Evolutionary conservation across 2,329 filamentous ascomycete genomes (phyloP), one percentile per base, ranked within the genome.

Genomic region (Cladobotryum protrusum): DNA sequence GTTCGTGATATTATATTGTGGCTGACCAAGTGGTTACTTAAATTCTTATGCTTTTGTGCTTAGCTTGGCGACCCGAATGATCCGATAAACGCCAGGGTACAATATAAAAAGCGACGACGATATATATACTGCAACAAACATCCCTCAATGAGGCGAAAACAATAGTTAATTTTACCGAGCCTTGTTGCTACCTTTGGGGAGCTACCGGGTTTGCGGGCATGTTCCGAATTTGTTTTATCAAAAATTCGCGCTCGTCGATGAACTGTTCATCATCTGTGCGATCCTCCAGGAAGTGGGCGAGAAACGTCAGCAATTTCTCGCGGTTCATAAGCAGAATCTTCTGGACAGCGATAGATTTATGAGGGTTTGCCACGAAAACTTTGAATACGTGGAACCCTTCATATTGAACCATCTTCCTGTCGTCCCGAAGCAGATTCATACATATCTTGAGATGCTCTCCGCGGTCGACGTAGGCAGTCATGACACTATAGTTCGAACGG

Each of bases 351-450:
- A 92, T 77, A n/a, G 89, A 95, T 72, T 99, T 99, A 74, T 97
- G 91, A 7, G 93, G 93, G 66, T 99, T 99, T 53, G 93, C 93
- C 48, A 97, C 93, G 69, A 99, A 99, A 55, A 99, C 92, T 76
- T 99, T 99, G 79, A 99, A 99, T 39, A 99, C 92, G 66, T 99
- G 93, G 67, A 99, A 99, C 7, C 91, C 93, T 68, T 99, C 93
- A 67, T 99, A 99, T 70, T 97, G 93, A 54, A 99, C 93, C 91
- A 99, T 99, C 69, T 95, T 93, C 59, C 92, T 83, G 68, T 97
- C 92, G 67, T 97, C 93, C 58, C 90, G 85, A 54, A 99, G 75
- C 52, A 99, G 77, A 68, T 95, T 97, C 93, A 99, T 99, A 73
- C 91, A 93, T 56, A 97, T 87, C 73, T 99, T 99, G 59, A 99